Evolutionary conservation across 1,139 yeast genomes (phyloP).

Genomic region (Yamadazyma triangularis): DNA sequence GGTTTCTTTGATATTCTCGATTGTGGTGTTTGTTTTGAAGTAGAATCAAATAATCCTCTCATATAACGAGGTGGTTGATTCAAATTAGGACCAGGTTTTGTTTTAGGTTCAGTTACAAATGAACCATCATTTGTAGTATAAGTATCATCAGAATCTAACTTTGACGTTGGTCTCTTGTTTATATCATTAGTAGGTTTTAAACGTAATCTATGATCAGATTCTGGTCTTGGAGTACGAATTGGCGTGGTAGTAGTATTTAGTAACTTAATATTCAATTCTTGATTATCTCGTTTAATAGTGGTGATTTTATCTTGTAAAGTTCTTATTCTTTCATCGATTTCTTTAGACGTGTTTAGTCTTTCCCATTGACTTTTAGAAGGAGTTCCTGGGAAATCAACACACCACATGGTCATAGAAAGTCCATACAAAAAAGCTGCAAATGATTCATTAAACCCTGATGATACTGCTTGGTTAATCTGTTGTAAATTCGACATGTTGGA

Average conservation of each 20-base stretch:
- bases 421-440: slow-evolving; percentile 62
- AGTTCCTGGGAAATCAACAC: slow-evolving; percentile 52
- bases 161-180: background rate
- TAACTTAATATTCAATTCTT: slow-evolving; percentile 21
- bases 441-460: slow-evolving; percentile 55
- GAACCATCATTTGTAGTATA: slow-evolving; percentile 17
- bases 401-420: slow-evolving; percentile 60
- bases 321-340: slow-evolving; percentile 21
- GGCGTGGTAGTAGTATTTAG: slow-evolving; percentile 5
- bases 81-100: slow-evolving; percentile 28
- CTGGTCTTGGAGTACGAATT: background rate
- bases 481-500: slow-evolving; percentile 43
- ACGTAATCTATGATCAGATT: slow-evolving; percentile 1
- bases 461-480: slow-evolving; percentile 46
- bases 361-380: slow-evolving; percentile 37
- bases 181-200: background rate
- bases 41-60: slow-evolving; percentile 33
- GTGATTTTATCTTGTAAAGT: slow-evolving; percentile 19
- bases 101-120: slow-evolving; percentile 9
- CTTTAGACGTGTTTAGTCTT: slow-evolving; percentile 21
- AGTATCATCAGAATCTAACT: slow-evolving; percentile 15
- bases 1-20: slow-evolving; percentile 4
- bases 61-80: slow-evolving; percentile 44
- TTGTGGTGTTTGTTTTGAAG: slow-evolving; percentile 10
- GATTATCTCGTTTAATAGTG: slow-evolving; percentile 22